Base-by-base conservation (phyloP, 2,329 filamentous ascomycete genomes). In the Furcasterigmium sp. region DNA sequence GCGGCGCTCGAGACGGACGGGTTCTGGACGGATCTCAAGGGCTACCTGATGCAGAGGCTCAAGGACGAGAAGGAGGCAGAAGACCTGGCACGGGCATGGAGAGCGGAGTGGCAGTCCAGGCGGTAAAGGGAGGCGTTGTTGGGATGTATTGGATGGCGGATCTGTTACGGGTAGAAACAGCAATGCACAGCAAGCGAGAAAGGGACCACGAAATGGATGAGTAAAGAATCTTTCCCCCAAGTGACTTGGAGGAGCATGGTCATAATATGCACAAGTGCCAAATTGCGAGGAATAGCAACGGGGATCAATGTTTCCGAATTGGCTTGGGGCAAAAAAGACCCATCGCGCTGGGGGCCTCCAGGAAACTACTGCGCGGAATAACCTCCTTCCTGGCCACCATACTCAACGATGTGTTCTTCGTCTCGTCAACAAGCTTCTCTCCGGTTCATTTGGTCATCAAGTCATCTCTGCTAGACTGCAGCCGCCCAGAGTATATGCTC, bases 11-110 rank as follows among this genome's bases (percentile, higher is more conserved):
- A 78, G 56, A 84, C 80, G 11, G 78, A 84, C 7, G 82, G 76
- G 43, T 98, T 98, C 59, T 98, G 93, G 93, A 67, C 67, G 8
- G 93, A 97, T 68, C 64, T 98, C 50, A 81, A 82, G 58, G 85
- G 78, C 0, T 97, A 91, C 63, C 60, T 98, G 61, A 68, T 81
- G 57, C 86, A 91, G 69, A 78, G 88, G 60, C 66, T 95, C 54
- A 82, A 85, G 63, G 85, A 94, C 59, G 81, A 80, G 56, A 65
- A 64, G 44, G 64, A 73, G 57, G 87, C 85, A 1, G 78, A 78
- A 52, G 77, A 81, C 54, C 62, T 91, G 55, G 75, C 76, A 28
- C 68, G 62, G 5, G 60, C 86, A 18, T 96, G 96, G 58, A 84
- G 77, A 63, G 69, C 69, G 36, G 84, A 84, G 35, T 93, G 86